phyloP scores from a whole-genome alignment of 2,329 filamentous ascomycete species.

The Calonectria montana region DNA sequence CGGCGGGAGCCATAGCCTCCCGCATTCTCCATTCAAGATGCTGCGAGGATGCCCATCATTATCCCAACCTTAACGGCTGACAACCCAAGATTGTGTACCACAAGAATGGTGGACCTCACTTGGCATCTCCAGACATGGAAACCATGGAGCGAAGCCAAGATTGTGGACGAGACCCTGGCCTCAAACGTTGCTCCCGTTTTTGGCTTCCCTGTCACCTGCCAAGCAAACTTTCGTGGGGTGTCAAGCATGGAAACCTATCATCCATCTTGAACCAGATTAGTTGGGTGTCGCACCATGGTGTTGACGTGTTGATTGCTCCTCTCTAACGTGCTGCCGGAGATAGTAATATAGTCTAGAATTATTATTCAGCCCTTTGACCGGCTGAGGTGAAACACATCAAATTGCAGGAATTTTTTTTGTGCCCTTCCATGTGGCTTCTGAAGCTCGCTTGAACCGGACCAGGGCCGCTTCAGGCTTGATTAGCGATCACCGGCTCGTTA shows the following conservation, averaged over 20 bases:
- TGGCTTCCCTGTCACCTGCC: constrained; percentile 15
- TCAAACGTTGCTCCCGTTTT: constrained; percentile 23
- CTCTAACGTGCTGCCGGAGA: constrained; percentile 1
- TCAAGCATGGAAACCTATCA: constrained; percentile 9
- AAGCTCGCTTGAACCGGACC: not conserved
- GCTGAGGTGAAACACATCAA: not conserved
- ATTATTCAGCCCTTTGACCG: constrained; percentile 1
- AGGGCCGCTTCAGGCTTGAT: constrained; percentile 4
- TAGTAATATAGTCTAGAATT: not conserved
- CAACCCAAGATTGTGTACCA: constrained; percentile 11
- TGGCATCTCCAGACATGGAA: constrained; percentile 10
- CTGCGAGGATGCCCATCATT: constrained; percentile 19
- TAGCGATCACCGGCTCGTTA: constrained; percentile 26
- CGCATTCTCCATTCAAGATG: constrained; percentile 20
- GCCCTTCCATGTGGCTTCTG: not conserved
- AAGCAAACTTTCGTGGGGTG: constrained; percentile 19
- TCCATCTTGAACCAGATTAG: constrained; percentile 8
- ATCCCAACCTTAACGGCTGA: constrained; percentile 17
- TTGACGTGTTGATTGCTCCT: constrained; percentile 9
- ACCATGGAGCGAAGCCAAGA: constrained; percentile 15
- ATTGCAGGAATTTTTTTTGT: not conserved
- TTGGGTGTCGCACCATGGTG: constrained; percentile 1
- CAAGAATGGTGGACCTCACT: constrained; percentile 9
- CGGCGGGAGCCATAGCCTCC: constrained; percentile 20
- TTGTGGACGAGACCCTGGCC: constrained; percentile 16